These are phyloP conservation scores for Metschnikowia santaceciliae DNA, from an alignment of 805 yeast genomes.

Conservation along the genomic window DNA sequence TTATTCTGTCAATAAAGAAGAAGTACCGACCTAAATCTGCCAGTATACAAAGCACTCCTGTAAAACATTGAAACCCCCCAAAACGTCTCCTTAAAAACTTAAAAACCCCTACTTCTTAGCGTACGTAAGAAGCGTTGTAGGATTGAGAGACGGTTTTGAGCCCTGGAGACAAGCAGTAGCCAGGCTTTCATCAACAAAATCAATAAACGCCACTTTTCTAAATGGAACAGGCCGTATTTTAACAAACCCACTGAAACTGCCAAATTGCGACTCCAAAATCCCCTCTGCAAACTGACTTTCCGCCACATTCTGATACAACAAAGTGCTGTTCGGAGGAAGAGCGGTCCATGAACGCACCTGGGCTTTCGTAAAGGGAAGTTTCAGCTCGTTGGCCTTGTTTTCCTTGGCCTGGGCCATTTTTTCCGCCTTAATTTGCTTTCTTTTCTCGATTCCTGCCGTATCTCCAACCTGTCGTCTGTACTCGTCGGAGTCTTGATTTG, in stretches of 20 bases:
- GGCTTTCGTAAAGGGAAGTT: conserved; percentile 9
- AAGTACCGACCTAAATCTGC: too few species aligned
- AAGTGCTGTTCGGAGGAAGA: conserved; percentile 64
- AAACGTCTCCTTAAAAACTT: too few species aligned
- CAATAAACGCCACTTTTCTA: conserved; percentile 75
- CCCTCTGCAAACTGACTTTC: conserved; percentile 22
- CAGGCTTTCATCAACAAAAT: conserved; percentile 54
- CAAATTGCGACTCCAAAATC: conserved; percentile 33
- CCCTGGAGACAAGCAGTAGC: conserved; percentile 39
- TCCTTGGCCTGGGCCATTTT: conserved; percentile 10
- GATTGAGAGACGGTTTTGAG: conserved; percentile 1
- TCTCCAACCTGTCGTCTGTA: conserved; percentile 12
- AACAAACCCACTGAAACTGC: conserved; percentile 68
- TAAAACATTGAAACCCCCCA: too few species aligned
- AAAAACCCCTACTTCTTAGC: conserved; percentile 27
- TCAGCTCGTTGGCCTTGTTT: background rate
- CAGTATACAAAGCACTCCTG: background rate
- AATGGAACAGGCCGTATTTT: conserved; percentile 65
- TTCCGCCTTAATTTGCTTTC: conserved; percentile 21
- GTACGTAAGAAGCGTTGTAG: conserved; percentile 23
- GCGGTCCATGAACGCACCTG: conserved; percentile 15
- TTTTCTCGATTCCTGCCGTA: conserved; percentile 10
- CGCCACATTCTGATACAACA: conserved; percentile 67
- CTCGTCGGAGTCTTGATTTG: conserved; percentile 44
- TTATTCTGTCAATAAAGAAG: too few species aligned